Conservation (phyloP, 1,139 yeast genomes). For the Casaregolazyma suthepensis region DNA sequence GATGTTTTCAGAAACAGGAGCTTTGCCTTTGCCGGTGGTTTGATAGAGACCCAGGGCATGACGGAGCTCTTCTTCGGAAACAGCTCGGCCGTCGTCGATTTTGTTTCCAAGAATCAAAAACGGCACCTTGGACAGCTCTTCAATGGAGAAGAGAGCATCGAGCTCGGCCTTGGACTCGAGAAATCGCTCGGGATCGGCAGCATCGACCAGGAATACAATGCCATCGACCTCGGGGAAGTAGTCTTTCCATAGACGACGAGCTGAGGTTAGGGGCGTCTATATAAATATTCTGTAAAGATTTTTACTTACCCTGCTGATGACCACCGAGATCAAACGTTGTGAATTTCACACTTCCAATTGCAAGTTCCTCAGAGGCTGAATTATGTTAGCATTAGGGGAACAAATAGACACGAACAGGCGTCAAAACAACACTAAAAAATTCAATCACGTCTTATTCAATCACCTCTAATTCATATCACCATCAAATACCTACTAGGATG, state of each 20-base stretch:
- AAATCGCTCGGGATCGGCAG: constrained; percentile 93
- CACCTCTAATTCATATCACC: background rate
- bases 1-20: constrained; percentile 61
- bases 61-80: constrained; percentile 90
- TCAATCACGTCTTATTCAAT: background rate
- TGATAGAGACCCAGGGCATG: constrained; percentile 81
- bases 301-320: constrained; percentile 55
- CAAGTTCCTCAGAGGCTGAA: constrained; percentile 85
- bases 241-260: constrained; percentile 98
- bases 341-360: constrained; percentile 93
- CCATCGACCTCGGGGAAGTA: constrained; percentile 99
- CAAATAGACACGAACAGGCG: background rate
- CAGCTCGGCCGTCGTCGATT: constrained; percentile 91
- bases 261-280: constrained; percentile 30
- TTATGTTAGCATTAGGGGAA: background rate
- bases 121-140: constrained; percentile 84
- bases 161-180: constrained; percentile 92
- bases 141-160: constrained; percentile 86
- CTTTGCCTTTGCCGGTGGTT: constrained; percentile 82
- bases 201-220: constrained; percentile 92
- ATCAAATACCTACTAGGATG: constrained; percentile 54
- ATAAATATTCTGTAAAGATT: background rate
- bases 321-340: constrained; percentile 99
- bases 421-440: background rate
- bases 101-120: constrained; percentile 93